These are phyloP conservation scores for Nakazawaea peltata DNA, from an alignment of 805 yeast genomes.

Conservation along the genomic window DNA sequence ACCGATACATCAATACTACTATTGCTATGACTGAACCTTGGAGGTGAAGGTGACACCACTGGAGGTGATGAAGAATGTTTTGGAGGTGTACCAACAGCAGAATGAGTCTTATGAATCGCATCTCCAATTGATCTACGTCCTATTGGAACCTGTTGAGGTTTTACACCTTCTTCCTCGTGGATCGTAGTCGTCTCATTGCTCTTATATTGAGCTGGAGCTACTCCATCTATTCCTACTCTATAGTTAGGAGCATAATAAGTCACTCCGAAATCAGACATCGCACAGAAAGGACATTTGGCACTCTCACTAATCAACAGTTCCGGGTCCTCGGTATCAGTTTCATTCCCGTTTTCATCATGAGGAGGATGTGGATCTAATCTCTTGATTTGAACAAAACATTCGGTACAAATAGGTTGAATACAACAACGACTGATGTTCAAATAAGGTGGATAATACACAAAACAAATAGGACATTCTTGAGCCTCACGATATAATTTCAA, in stretches of 20 bases:
- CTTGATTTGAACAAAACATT: conserved; percentile 94
- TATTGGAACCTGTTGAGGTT: too few relatives aligned
- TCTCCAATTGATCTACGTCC: conserved; percentile 13
- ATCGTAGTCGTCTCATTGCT: conserved; percentile 14
- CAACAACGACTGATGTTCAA: conserved; percentile 84
- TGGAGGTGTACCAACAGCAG: conserved; percentile 20
- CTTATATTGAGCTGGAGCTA: conserved; percentile 36
- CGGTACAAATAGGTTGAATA: conserved; percentile 88
- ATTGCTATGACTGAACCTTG: neutral
- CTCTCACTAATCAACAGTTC: conserved; percentile 75
- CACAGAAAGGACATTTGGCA: conserved; percentile 91
- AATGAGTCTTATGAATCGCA: conserved; percentile 20
- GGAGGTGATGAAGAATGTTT: conserved; percentile 10
- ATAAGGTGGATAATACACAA: conserved; percentile 72
- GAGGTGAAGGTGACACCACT: neutral
- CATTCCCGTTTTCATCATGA: conserved; percentile 47
- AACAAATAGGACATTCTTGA: conserved; percentile 91
- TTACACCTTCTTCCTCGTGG: conserved; percentile 14
- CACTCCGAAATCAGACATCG: conserved; percentile 78
- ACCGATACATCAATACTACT: too few relatives aligned
- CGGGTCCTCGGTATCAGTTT: conserved; percentile 30
- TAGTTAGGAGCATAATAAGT: conserved; percentile 64
- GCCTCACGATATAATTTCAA: conserved; percentile 58
- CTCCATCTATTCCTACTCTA: conserved; percentile 49
- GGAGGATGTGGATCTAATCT: conserved; percentile 92